Evolutionary conservation across 129 eudicot genomes (phyloP).

Genomic region (Artemisia annua): DNA sequence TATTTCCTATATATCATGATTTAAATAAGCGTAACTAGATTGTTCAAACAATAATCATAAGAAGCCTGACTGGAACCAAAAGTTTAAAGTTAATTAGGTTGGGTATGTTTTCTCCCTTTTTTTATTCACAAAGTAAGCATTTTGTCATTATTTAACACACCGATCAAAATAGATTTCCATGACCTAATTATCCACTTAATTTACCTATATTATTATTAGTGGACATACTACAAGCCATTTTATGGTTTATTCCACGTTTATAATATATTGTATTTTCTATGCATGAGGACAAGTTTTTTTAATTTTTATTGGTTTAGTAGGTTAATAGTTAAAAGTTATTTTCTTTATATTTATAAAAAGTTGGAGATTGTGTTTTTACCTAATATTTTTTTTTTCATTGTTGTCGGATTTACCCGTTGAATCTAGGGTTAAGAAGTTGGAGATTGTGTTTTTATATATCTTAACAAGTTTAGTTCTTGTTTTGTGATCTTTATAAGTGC

Average conservation of each 20-base stretch:
- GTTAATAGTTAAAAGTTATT: too few species aligned
- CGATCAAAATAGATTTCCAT: constrained; percentile 23
- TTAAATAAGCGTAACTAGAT: neutral
- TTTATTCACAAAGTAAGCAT: neutral
- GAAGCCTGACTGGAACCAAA: too few species aligned
- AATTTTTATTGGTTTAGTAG: too few species aligned
- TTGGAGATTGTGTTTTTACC: too few species aligned
- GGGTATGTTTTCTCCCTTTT: constrained; percentile 10
- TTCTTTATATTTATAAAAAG: too few species aligned
- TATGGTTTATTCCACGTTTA: neutral
- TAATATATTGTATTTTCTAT: neutral
- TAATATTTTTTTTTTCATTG: too few species aligned
- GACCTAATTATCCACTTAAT: constrained; percentile 37
- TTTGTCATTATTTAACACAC: constrained; percentile 25
- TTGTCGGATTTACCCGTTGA: too few species aligned
- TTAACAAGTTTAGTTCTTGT: too few species aligned
- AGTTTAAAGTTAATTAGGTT: constrained; percentile 20
- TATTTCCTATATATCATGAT: neutral
- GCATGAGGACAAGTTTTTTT: neutral
- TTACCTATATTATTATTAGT: constrained; percentile 25
- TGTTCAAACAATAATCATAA: neutral
- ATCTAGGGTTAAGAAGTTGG: too few species aligned
- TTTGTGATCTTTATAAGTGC: too few species aligned
- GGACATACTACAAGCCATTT: constrained; percentile 24
- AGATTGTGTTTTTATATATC: too few species aligned